These are phyloP conservation scores for Cladophialophora immunda DNA, from an alignment of 2,329 filamentous ascomycete species.

Conservation along the genomic window DNA sequence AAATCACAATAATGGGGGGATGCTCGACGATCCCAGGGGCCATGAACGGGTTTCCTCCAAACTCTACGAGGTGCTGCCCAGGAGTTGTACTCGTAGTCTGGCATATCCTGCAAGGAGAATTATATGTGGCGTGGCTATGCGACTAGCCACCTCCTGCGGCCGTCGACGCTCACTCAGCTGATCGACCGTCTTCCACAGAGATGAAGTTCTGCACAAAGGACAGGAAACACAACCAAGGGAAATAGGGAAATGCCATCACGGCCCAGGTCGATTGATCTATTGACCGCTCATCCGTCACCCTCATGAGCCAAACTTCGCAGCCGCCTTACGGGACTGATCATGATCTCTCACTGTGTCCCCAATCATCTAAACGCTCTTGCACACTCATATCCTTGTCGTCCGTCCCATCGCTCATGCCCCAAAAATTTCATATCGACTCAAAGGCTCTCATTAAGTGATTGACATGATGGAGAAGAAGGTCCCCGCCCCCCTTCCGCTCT, in stretches of 20 bases:
- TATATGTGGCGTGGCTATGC: neutral
- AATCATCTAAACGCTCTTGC: neutral
- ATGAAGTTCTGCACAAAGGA: neutral
- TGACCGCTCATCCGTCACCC: slow-evolving; percentile 12
- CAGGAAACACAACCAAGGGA: neutral
- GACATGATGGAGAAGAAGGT: slow-evolving; percentile 19
- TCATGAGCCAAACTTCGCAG: neutral
- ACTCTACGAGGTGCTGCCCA: too few relatives aligned
- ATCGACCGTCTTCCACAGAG: neutral
- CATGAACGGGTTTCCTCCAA: too few relatives aligned
- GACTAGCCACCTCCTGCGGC: neutral
- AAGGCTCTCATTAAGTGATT: slow-evolving; percentile 28
- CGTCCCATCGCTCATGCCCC: slow-evolving; percentile 14
- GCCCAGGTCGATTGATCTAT: neutral
- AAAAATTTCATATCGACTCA: slow-evolving; percentile 11
- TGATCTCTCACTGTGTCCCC: neutral
- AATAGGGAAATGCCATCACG: neutral
- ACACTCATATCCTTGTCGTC: slow-evolving; percentile 12
- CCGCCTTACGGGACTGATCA: neutral
- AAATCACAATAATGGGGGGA: neutral
- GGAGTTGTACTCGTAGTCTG: too few relatives aligned
- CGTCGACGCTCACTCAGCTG: slow-evolving; percentile 1
- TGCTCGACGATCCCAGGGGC: neutral
- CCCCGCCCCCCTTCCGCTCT: slow-evolving; percentile 8
- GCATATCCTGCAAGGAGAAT: neutral